Percentiles rank a stretch among this genome's conserved stretches.
phyloP scores from a whole-genome alignment of 495 filamentous ascomycete genomes.

The Polyplosphaeria fusca region DNA sequence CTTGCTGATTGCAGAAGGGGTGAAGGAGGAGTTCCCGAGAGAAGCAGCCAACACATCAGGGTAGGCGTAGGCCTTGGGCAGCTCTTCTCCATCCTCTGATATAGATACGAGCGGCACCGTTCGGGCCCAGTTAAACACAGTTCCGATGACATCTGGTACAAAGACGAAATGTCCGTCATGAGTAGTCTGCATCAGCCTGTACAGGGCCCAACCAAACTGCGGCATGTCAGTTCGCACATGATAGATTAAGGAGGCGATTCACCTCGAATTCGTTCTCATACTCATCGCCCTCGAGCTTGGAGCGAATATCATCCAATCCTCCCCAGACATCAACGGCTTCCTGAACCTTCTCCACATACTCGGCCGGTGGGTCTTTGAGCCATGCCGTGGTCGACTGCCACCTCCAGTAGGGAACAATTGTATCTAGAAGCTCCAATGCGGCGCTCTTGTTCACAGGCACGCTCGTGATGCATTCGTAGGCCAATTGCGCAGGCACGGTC shows the following conservation, averaged over 20 bases:
- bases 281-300: constrained; percentile 23
- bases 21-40: constrained; percentile 34
- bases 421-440: constrained; percentile 28
- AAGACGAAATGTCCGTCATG: constrained; percentile 41
- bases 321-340: constrained; percentile 34
- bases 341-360: constrained; percentile 40
- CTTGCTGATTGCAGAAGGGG: constrained; percentile 30
- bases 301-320: constrained; percentile 31
- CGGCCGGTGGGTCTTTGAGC: constrained; percentile 38
- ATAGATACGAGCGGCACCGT: constrained; percentile 37
- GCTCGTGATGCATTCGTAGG: constrained; percentile 32
- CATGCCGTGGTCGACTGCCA: constrained; percentile 39
- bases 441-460: constrained; percentile 34
- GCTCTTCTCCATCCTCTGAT: constrained; percentile 33
- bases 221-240: neutral
- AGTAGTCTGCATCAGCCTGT: constrained; percentile 33
- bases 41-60: constrained; percentile 35
- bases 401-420: constrained; percentile 33
- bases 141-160: constrained; percentile 36
- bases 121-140: constrained; percentile 37
- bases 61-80: constrained; percentile 37
- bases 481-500: constrained; percentile 31
- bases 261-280: constrained; percentile 38
- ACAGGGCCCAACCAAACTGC: constrained; percentile 37
- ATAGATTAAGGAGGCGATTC: neutral